Base-by-base conservation (phyloP, 2,329 filamentous ascomycete genomes). In the Cordyceps cateniannulata region DNA sequence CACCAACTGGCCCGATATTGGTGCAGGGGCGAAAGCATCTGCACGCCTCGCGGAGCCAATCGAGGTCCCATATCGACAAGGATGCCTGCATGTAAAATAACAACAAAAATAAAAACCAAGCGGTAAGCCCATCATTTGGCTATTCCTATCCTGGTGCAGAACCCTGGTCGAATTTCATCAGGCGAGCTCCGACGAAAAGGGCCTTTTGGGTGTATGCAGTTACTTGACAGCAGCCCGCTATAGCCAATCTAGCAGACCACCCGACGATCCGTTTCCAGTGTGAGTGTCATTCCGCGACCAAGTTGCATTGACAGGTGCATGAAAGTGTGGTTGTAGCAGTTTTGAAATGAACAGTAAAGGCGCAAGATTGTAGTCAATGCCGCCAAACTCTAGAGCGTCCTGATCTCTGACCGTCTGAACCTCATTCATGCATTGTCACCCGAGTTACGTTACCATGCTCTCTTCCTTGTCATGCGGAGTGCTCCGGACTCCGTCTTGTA, bases 241-340 rank as follows among this genome's bases (percentile, higher is more conserved):
- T 58, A 27, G 55, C 18, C 55, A 50, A 49, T 58, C 55, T 57
- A 27, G 44, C 54, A 57, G 54, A 35, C 29, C 54, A 48, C 45
- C 55, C 55, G 55, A 58, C 45, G 55, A 58, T 58, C 45, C 45
- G 55, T 50, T 57, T 22, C 18, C 24, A 24, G n/a, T 27, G 29
- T 50, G 32, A 29, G 45, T 32, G 9, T 22, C 47, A 27, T 50
- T 22, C 35, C 22, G 40, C 20, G 35, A 47, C 18, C 32, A 20
- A 25, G 20, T 24, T 58, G 32, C 24, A 16, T 32, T 40, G 7
- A 20, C 9, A 18, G 25, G 32, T 48, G 6, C 24, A 35, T 16
- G 32, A 29, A 12, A 57, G 38, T 40, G n/a, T 12, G 8, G 38
- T 18, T 7, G 16, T 40, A 40, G 38, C 12, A 40, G 22, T 27